Percentiles rank a stretch among this genome's conserved stretches.
Conservation (phyloP, 169 alveolate species). For the Fabrea salina region DNA sequence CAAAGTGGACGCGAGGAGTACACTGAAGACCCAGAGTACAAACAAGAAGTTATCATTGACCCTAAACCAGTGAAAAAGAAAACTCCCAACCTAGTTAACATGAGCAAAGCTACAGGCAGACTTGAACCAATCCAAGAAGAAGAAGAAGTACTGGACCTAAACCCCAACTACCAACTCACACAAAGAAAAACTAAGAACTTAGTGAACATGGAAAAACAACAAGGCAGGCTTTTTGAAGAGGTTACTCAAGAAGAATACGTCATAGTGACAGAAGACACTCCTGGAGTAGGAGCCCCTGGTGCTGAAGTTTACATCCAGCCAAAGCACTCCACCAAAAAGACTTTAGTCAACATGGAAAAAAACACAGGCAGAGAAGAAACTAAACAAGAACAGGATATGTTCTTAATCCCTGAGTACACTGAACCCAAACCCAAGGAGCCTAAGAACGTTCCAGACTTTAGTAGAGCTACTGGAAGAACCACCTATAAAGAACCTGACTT, state of each 20-base stretch:
- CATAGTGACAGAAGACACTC: no score
- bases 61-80: no score
- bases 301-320: not conserved
- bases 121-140: not conserved
- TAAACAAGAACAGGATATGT: not conserved
- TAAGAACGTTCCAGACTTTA: not conserved
- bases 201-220: conserved; percentile 8
- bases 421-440: not conserved
- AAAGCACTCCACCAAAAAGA: not conserved
- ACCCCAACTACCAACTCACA: not conserved
- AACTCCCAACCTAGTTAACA: conserved; percentile 13
- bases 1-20: not conserved
- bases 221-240: not conserved
- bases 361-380: conserved; percentile 13
- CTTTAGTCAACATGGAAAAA: not conserved
- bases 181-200: not conserved
- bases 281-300: not conserved
- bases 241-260: not conserved
- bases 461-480: not conserved
- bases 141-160: not conserved
- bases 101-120: conserved; percentile 8
- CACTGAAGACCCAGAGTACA: not conserved
- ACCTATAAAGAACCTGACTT: not conserved
- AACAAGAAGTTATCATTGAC: not conserved
- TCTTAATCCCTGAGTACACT: not conserved